Base-by-base conservation (phyloP, 805 yeast species). In the Candida germanica region DNA sequence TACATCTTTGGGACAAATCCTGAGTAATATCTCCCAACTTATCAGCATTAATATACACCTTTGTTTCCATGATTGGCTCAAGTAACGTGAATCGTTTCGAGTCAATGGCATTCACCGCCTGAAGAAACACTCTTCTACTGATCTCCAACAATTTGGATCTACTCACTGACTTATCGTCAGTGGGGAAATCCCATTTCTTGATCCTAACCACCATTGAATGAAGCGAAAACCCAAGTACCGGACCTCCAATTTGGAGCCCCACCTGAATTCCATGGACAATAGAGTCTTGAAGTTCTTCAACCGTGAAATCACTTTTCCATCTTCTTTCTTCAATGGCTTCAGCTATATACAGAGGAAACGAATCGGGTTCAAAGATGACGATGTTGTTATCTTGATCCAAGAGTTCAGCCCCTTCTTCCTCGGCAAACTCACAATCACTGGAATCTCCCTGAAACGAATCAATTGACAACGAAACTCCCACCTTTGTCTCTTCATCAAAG, bases 41-140 rank as follows among this genome's bases (percentile, higher is more conserved):
- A 38, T 75, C 82, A 20, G 87, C 83, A 36, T 72, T 71, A 2
- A 81, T 82, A 34, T 70, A 74, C 1, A 93, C 79, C 6, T 68
- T 68, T 4, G 88, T 80, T 23, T 73, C 69, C 97, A 93, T 91
- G 19, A 84, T 69, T 0, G 98, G 98, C 59, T 93, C 98, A 57
- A 91, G 65, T 1, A 89, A 57, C 1, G 80, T 71, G 52, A 75
- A 77, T 2, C 57, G 46, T 0, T 43, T 39, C 3, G 54, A 58
- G 22, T 24, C 35, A 16, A 29, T n/a, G 9, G 46, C 43, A n/a
- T 35, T 31, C 8, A 67, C 48, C n/a, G 48, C 52, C 18, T 46
- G 45, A 2, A 44, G 5, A 4, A 66, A 50, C 0, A 56, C 70
- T 31, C 69, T 61, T 35, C 71, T 55, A 5, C 73, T 69, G 6